Evolutionary conservation across 1,284 basidiomycete genomes (phyloP), one percentile per base, ranked within the genome.

Genomic region (Cryptococcus amylolentus): DNA sequence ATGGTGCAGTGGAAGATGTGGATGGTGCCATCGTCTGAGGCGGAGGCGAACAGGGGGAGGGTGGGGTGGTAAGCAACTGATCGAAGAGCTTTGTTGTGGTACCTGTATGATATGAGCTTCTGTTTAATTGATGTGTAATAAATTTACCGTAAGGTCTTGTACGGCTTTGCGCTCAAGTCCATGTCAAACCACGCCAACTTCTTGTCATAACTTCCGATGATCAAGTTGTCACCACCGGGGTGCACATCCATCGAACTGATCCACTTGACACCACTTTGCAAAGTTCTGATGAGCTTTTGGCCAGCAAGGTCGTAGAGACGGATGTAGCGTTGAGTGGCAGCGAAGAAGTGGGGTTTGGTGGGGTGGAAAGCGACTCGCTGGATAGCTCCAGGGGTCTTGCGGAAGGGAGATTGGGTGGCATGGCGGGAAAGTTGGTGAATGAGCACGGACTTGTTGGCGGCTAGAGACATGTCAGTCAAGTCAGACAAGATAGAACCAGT

Each of bases 161-260:
- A 98, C 1, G 96, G 96, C 74, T 95, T 93, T 65, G 89, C 87
- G 68, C 88, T 89, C 54, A 98, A 84, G 71, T 98, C 96, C 58
- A 98, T 81, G 80, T 99, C 96, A 77, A 98, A 98, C 96, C 96
- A 99, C 70, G 91, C 93, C 16, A 98, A 80, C 77, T 97, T 95
- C 66, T 91, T 88, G 80, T 99, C 96, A 78, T 98, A 98, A 52
- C 89, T 89, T 58, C 96, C 96, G 44, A 99, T 89, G 64, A 99
- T 89, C 60, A 99, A 80, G 80, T 99, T 93, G 71, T 98, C 93
- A 42, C 93, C 93, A 51, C 87, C 87, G 7, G 95, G 91, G 77
- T 99, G 96, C 20, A 99, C 84, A 74, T 97, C 93, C 84, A 99
- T 86, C 9, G 86, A 89, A 37, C 91, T 95, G 71, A 99, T 97